phyloP scores from a whole-genome alignment of 2,329 filamentous ascomycete species.

The Diplodia corticola region DNA sequence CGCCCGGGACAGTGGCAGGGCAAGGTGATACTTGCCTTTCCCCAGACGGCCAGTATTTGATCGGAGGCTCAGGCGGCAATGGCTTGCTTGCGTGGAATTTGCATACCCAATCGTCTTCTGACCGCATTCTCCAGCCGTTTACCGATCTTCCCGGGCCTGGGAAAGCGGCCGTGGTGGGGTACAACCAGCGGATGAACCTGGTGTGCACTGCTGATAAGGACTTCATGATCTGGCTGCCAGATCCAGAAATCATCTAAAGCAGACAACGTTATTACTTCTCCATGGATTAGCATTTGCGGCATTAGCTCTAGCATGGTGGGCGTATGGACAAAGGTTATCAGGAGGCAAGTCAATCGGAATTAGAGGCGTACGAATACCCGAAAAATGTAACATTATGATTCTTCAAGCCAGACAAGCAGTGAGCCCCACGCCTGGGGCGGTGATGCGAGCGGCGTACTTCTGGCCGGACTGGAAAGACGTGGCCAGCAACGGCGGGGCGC shows the following conservation, averaged over 20 bases:
- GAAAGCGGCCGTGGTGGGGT: conserved; percentile 74
- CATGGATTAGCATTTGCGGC: background rate
- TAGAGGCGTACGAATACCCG: conserved; percentile 9
- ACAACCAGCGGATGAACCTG: conserved; percentile 90
- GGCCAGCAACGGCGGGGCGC: conserved; percentile 4
- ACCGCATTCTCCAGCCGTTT: conserved; percentile 63
- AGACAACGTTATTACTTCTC: background rate
- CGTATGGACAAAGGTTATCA: background rate
- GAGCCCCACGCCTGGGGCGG: background rate
- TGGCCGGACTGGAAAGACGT: background rate
- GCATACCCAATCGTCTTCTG: conserved; percentile 53
- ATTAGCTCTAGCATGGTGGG: background rate
- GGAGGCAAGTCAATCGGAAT: background rate
- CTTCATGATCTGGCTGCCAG: conserved; percentile 51
- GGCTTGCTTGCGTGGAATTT: conserved; percentile 89
- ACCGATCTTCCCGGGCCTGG: conserved; percentile 64
- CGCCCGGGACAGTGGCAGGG: conserved; percentile 53
- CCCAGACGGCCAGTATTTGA: conserved; percentile 83
- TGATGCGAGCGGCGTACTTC: background rate
- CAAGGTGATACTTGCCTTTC: conserved; percentile 84
- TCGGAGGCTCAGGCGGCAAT: conserved; percentile 66
- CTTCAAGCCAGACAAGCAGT: background rate
- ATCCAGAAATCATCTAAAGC: conserved; percentile 37
- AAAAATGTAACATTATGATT: conserved; percentile 1
- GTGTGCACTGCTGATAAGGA: conserved; percentile 88